phyloP scores from a whole-genome alignment of 306 rosid genomes.

The Inga laurina region DNA sequence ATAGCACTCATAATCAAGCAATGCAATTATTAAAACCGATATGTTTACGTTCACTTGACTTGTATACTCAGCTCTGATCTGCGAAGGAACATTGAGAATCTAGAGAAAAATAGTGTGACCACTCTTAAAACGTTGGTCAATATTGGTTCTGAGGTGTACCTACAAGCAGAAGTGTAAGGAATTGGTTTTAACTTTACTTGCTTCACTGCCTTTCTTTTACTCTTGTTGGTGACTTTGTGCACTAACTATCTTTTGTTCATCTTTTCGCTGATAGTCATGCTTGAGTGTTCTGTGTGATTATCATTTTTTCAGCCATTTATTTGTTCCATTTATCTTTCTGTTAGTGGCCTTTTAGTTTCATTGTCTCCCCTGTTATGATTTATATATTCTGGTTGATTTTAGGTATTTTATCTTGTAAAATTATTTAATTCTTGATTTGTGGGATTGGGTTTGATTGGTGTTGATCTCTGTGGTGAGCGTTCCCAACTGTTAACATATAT shows the following conservation, averaged over 20 bases:
- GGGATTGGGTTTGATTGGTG: background rate
- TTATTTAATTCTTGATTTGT: background rate
- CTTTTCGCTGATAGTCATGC: background rate
- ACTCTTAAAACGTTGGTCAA: slow-evolving; percentile 83
- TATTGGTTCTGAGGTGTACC: slow-evolving; percentile 91
- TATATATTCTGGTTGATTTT: background rate
- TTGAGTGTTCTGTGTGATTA: background rate
- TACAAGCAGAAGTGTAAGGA: slow-evolving; percentile 95
- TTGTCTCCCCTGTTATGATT: background rate
- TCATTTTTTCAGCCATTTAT: background rate
- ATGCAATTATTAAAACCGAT: slow-evolving; percentile 18
- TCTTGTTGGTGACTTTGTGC: slow-evolving; percentile 6
- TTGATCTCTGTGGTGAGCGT: background rate
- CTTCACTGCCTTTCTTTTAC: background rate
- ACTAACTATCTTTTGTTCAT: background rate
- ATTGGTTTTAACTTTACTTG: background rate
- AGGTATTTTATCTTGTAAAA: background rate
- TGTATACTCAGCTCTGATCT: slow-evolving; percentile 65
- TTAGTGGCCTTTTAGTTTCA: background rate
- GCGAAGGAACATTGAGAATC: slow-evolving; percentile 75
- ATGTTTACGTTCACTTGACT: slow-evolving; percentile 54
- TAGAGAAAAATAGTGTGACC: slow-evolving; percentile 84
- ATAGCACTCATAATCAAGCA: background rate
- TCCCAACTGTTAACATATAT: background rate
- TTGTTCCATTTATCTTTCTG: background rate